These are phyloP conservation scores for Arabidopsis hybrid DNA, from an alignment of 441 rosid species.

Conservation along the genomic window DNA sequence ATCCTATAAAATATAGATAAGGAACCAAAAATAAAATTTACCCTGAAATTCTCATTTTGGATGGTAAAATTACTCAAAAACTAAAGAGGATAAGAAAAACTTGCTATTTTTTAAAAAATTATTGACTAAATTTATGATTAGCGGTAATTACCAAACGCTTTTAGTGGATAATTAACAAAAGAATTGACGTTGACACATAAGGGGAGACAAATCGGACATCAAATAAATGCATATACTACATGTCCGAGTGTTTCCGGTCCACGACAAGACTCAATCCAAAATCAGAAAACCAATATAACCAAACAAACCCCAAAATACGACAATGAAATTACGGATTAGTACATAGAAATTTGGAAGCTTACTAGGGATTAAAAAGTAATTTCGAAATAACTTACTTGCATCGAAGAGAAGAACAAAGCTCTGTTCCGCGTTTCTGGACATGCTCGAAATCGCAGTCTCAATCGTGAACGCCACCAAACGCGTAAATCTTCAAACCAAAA, in stretches of 20 bases:
- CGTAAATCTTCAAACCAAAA: conserved; percentile 53
- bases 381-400: conserved; percentile 65
- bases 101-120: too few relatives aligned
- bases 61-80: too few relatives aligned
- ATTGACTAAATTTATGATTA: not conserved
- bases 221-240: conserved; percentile 33
- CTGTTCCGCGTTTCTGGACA: conserved; percentile 78
- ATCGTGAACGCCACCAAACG: conserved; percentile 89
- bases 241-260: conserved; percentile 30
- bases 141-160: not conserved
- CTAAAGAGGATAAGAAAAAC: not conserved
- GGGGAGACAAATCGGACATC: conserved; percentile 29
- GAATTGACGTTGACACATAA: conserved; percentile 31
- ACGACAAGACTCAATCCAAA: conserved; percentile 32
- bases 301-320: conserved; percentile 19
- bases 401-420: conserved; percentile 82
- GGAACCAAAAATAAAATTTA: too few relatives aligned
- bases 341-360: conserved; percentile 11
- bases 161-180: conserved; percentile 3
- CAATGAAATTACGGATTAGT: conserved; percentile 12
- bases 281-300: not conserved
- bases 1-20: too few relatives aligned
- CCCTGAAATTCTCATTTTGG: too few relatives aligned
- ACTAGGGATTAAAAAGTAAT: not conserved
- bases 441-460: conserved; percentile 83